Conservation (phyloP, 768 basidiomycete genomes). For the Mycena belliarum region DNA sequence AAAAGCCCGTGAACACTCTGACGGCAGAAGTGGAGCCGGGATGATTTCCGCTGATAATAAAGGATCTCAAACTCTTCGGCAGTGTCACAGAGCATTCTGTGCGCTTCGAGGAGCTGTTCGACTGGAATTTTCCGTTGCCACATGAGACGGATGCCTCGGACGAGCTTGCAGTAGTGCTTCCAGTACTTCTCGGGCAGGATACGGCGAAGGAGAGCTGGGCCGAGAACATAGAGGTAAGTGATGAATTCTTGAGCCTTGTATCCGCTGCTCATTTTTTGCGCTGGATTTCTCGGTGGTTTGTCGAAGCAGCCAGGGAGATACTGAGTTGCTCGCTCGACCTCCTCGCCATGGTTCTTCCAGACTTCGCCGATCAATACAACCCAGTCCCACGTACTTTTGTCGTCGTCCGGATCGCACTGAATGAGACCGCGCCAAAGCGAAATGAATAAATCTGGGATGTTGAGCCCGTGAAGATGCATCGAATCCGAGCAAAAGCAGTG, state of each 20-base stretch:
- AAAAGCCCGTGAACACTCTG: not conserved
- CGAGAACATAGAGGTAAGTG: not conserved
- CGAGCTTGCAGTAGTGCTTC: conserved; percentile 16
- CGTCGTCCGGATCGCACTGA: conserved; percentile 24
- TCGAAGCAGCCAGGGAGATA: conserved; percentile 19
- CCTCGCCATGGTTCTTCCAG: conserved; percentile 24
- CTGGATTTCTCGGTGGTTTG: conserved; percentile 25
- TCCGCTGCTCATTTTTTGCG: conserved; percentile 25
- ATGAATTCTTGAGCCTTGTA: conserved; percentile 16
- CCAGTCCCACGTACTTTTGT: conserved; percentile 32
- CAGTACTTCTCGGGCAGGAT: conserved; percentile 4
- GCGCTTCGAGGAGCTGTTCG: not conserved
- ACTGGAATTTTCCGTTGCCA: not conserved
- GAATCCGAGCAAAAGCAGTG: too few species aligned
- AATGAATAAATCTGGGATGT: conserved; percentile 22
- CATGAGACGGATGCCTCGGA: not conserved
- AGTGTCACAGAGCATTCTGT: not conserved
- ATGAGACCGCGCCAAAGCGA: conserved; percentile 28
- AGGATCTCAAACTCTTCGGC: not conserved
- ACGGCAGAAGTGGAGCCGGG: not conserved
- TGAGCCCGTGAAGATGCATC: conserved; percentile 14
- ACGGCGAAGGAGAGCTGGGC: conserved; percentile 2
- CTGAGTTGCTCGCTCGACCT: conserved; percentile 2
- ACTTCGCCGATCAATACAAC: conserved; percentile 17
- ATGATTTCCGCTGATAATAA: not conserved